A percentile compares a stretch with the other conserved stretches of the same genome.
phyloP scores from a whole-genome alignment of 1,284 basidiomycete genomes.

The Coniferiporia sulphurascens region DNA sequence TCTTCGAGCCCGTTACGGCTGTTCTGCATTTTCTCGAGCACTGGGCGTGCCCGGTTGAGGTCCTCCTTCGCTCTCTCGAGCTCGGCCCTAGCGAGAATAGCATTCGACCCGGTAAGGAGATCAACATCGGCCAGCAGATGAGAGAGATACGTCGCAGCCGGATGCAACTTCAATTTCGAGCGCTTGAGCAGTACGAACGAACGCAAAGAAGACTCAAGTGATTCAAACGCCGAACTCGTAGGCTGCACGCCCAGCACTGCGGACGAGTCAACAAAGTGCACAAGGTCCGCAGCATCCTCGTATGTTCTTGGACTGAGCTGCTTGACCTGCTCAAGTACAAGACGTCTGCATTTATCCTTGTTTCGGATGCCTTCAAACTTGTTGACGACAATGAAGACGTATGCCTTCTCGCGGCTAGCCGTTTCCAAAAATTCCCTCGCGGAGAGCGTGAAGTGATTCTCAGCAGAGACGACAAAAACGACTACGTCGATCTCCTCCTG shows the following conservation, averaged over 20 bases:
- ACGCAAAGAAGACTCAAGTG: conserved; percentile 87
- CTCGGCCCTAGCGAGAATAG: conserved; percentile 79
- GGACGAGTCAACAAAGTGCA: conserved; percentile 97
- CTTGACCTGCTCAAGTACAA: conserved; percentile 93
- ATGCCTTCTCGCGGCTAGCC: conserved; percentile 96
- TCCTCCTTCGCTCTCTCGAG: conserved; percentile 71
- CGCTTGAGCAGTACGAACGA: conserved; percentile 97
- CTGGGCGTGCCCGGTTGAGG: conserved; percentile 70
- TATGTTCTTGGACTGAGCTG: conserved; percentile 89
- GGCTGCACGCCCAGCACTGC: conserved; percentile 59
- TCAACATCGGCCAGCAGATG: conserved; percentile 89
- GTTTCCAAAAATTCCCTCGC: conserved; percentile 93
- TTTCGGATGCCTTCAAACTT: conserved; percentile 95
- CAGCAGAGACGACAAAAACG: conserved; percentile 96
- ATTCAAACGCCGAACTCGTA: conserved; percentile 71
- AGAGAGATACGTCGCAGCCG: conserved; percentile 90
- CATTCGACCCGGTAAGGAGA: conserved; percentile 83
- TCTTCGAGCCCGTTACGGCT: conserved; percentile 76
- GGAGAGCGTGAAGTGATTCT: conserved; percentile 98
- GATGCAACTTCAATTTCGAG: conserved; percentile 91
- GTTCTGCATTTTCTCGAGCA: conserved; percentile 82
- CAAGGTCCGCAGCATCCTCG: conserved; percentile 88
- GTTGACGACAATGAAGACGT: conserved; percentile 98
- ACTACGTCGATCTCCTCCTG: conserved; percentile 99
- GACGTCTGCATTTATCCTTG: conserved; percentile 88